These are phyloP conservation scores for Plasmodium knowlesi DNA, from an alignment of 169 alveolate genomes.

Conservation along the genomic window DNA sequence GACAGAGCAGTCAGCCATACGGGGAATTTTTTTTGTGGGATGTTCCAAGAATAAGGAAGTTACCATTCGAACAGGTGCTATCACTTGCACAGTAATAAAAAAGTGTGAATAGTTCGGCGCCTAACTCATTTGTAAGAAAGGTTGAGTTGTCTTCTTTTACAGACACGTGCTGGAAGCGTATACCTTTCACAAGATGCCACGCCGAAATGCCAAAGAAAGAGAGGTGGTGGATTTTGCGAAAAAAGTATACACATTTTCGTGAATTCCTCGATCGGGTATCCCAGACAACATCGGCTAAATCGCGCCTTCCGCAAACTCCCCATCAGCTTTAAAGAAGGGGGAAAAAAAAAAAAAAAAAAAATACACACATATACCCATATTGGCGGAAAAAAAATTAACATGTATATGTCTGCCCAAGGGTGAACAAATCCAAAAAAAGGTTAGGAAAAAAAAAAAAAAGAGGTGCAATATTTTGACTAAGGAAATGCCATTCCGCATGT, in stretches of 20 bases:
- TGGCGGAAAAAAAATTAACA: background rate
- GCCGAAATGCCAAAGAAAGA: background rate
- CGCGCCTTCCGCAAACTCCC: background rate
- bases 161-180: background rate
- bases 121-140: background rate
- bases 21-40: background rate
- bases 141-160: background rate
- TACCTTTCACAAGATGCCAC: background rate
- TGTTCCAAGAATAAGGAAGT: background rate
- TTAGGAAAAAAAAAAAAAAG: background rate
- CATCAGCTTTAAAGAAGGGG: background rate
- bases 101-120: background rate
- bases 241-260: background rate
- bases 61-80: background rate
- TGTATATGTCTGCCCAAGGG: background rate
- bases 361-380: background rate
- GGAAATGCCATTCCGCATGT: background rate
- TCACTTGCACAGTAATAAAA: background rate
- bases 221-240: background rate
- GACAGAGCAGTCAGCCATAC: background rate
- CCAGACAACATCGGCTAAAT: background rate
- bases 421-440: background rate
- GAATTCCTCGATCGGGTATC: background rate
- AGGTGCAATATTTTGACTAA: background rate
- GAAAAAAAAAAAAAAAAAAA: background rate